These are phyloP conservation scores for Adansonia digitata DNA, from an alignment of 345 rosid species.

Conservation along the genomic window DNA sequence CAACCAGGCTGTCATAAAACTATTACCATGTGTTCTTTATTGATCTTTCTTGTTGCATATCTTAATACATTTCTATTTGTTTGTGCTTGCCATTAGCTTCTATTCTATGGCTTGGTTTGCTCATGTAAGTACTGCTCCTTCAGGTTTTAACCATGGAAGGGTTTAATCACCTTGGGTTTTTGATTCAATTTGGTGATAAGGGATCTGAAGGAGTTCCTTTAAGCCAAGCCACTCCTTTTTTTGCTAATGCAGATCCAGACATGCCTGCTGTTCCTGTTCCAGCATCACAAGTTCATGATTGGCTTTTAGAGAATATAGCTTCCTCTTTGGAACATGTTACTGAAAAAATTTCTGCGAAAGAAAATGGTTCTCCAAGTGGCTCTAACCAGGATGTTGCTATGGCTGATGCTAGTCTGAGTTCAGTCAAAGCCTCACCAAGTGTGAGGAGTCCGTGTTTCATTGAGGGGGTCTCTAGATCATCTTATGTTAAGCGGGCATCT, in stretches of 20 bases:
- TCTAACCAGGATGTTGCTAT: slow-evolving; percentile 88
- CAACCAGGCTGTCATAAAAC: neutral
- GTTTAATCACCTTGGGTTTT: slow-evolving; percentile 93
- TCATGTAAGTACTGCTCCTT: slow-evolving; percentile 19
- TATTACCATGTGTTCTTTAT: neutral
- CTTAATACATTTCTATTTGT: neutral
- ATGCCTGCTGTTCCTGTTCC: slow-evolving; percentile 98
- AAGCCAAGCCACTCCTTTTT: slow-evolving; percentile 91
- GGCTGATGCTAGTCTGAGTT: slow-evolving; percentile 80
- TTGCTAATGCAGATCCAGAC: slow-evolving; percentile 97
- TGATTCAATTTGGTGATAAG: slow-evolving; percentile 89
- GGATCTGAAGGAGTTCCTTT: slow-evolving; percentile 72
- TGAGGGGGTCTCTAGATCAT: slow-evolving; percentile 92
- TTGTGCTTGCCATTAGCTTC: slow-evolving; percentile 2
- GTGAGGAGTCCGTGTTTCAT: slow-evolving; percentile 68
- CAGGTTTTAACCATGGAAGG: slow-evolving; percentile 92
- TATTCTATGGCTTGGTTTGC: slow-evolving; percentile 6
- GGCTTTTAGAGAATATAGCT: slow-evolving; percentile 81
- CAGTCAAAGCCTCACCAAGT: slow-evolving; percentile 57
- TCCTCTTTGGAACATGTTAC: slow-evolving; percentile 69
- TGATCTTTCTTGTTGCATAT: neutral
- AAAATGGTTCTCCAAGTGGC: slow-evolving; percentile 62
- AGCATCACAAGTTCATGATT: slow-evolving; percentile 78
- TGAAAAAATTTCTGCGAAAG: slow-evolving; percentile 85
- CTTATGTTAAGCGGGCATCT: slow-evolving; percentile 78